Evolutionary conservation across 2,329 filamentous ascomycete genomes (phyloP), one percentile per base, ranked within the genome.

Genomic region (Keithomyces neogunnii): DNA sequence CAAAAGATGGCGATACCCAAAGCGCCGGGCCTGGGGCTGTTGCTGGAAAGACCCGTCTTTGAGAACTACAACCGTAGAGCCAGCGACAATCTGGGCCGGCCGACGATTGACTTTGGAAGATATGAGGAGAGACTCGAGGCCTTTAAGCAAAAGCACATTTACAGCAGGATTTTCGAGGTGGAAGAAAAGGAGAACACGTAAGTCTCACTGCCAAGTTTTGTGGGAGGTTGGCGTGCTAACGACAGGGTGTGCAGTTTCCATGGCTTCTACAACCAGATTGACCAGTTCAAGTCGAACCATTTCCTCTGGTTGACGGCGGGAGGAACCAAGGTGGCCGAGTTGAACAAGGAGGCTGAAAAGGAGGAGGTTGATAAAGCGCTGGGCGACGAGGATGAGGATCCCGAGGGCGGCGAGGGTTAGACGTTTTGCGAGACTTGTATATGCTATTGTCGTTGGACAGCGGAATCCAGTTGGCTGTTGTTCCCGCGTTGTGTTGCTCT

Each of bases 111-210:
- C 60, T 99, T 96, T 66, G 74, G 75, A 46, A 86, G 85, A 55
- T 90, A 85, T 61, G 82, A 92, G 53, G 80, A 83, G 46, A 80
- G 89, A 67, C 88, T 99, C 59, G 78, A 86, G 56, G 86, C 84
- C 53, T 99, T 99, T 71, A 97, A 97, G 73, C 84, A 95, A 64
- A 73, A 84, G 59, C 84, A 95, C 66, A 97, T 99, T 54, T 99
- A 99, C 66, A 82, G 88, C 62, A 80, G 89, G 29, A 96, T 97
- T 58, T 97, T 95, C 68, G 79, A 86, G 30, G 86, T 95, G 49
- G 93, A 97, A 68, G 88, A 93, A 69, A 82, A 85, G 66, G 85
- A 89, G 57, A 90, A 92, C 64, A 81, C 88, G 88, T 92, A 76
- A 80, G 88, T 81, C 38, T 5, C 7, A 30, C 9, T 43, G 28